Evolutionary conservation across 1,139 yeast species (phyloP), one percentile per base, ranked within the genome.

Genomic region (Blastobotrys persicus): DNA sequence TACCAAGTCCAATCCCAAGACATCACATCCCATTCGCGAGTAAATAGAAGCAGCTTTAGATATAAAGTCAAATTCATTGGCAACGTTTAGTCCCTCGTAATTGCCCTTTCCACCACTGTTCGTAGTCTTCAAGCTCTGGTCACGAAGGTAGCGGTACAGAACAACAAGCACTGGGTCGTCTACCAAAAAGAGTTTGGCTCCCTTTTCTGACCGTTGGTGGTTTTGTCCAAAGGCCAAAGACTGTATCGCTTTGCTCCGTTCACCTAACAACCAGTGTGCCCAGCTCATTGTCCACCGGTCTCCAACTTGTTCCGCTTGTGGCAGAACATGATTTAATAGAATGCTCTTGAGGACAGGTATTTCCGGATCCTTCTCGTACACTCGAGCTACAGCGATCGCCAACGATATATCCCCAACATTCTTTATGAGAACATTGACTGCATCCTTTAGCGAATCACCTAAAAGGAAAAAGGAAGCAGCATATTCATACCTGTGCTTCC

Each of bases 1-100:
- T 2, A 86, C 70, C 46, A 89, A 65, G 43, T 81, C 75, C 16
- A 87, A 63, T 0, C 91, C 83, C 43, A 91, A 66, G 55, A 82
- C 78, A 59, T 91, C 96, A 69, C 98, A 91, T 0, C 98, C 98
- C 96, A 91, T 88, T 52, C 95, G 74, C 12, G 80, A 74, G 60
- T 88, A 87, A 50, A 88, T 85, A 42, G 77, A 71, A 11, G 86
- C 77, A 5, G 84, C 83, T 55, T 81, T 79, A 18, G 79, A 63
- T 11, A 89, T 76, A 60, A 83, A 81, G 12, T 75, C 72, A 49
- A 77, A 79, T 60, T 91, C 97, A 7, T 57, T 53, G 31, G 48
- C 49, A 13, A 47, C 35, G 17, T 34, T 31, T 14, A 45, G 9
- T n/a, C 48, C 48, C 6, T 34, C 44, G 11, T 46, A 34, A 13